A percentile compares a stretch with the other conserved stretches of the same genome.
phyloP scores from a whole-genome alignment of 768 basidiomycete species.

The Mycena rosella region DNA sequence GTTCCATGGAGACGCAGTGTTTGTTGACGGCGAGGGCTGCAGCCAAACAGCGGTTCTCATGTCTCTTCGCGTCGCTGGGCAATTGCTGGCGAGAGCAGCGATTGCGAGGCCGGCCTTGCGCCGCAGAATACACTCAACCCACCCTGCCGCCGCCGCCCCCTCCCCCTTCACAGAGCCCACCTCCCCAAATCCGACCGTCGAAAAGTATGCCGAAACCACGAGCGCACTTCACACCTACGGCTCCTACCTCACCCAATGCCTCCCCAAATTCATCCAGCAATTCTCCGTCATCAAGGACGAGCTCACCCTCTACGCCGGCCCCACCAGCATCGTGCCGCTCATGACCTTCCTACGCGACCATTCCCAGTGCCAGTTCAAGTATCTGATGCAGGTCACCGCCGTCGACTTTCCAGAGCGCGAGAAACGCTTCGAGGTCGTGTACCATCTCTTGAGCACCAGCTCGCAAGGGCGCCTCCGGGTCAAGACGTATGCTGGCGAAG shows the following conservation, averaged over 20 bases:
- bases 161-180: conserved; percentile 92
- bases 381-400: conserved; percentile 92
- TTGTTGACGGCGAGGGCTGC: not conserved
- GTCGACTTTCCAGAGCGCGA: conserved; percentile 95
- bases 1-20: conserved; percentile 8
- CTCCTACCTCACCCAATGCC: conserved; percentile 91
- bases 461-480: conserved; percentile 91
- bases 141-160: conserved; percentile 61
- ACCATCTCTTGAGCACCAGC: conserved; percentile 88
- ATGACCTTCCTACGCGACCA: conserved; percentile 96
- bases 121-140: conserved; percentile 24
- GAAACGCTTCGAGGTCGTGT: conserved; percentile 97
- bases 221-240: conserved; percentile 91
- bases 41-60: conserved; percentile 15
- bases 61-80: conserved; percentile 32
- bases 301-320: conserved; percentile 88
- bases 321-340: conserved; percentile 85
- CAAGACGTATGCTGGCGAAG: conserved; percentile 97
- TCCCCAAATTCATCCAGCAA: conserved; percentile 98
- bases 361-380: conserved; percentile 94
- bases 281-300: conserved; percentile 98
- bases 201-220: conserved; percentile 78
- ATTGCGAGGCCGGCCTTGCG: conserved; percentile 15
- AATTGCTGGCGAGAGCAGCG: conserved; percentile 26
- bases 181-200: conserved; percentile 86